Evolutionary conservation across 352 stramenopile species (phyloP).

Genomic region (Pythium aphanidermatum): DNA sequence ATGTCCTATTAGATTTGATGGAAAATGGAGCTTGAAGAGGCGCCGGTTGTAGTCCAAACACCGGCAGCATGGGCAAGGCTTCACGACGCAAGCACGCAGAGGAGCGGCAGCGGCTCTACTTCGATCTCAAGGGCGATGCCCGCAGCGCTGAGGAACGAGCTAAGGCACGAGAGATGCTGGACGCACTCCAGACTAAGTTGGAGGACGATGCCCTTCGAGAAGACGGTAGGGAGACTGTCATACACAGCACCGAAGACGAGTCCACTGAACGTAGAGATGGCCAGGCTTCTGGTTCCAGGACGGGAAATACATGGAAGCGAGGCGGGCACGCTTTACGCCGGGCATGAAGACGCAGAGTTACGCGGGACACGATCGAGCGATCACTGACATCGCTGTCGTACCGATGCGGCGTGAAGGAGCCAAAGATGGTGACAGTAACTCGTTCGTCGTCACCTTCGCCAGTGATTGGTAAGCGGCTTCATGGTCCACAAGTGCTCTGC

Average conservation of each 20-base stretch:
- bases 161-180: conserved; percentile 41
- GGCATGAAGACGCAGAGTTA: conserved; percentile 52
- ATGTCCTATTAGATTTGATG: too few relatives aligned
- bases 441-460: conserved; percentile 32
- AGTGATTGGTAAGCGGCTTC: conserved; percentile 36
- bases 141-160: conserved; percentile 30
- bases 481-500: too few relatives aligned
- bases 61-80: conserved; percentile 35
- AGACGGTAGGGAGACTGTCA: conserved; percentile 27
- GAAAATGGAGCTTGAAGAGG: background rate
- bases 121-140: conserved; percentile 34
- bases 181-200: conserved; percentile 50
- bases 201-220: conserved; percentile 54
- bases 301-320: conserved; percentile 28
- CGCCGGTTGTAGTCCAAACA: background rate
- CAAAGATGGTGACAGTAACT: background rate
- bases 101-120: conserved; percentile 37
- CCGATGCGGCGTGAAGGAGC: too few relatives aligned
- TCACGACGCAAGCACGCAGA: conserved; percentile 36
- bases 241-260: too few relatives aligned
- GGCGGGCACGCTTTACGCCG: conserved; percentile 33
- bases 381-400: conserved; percentile 10
- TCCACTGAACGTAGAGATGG: background rate
- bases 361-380: conserved; percentile 22
- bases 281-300: conserved; percentile 59